Evolutionary conservation across 1,284 basidiomycete species (phyloP).

Genomic region (Austroboletus rostrupii): DNA sequence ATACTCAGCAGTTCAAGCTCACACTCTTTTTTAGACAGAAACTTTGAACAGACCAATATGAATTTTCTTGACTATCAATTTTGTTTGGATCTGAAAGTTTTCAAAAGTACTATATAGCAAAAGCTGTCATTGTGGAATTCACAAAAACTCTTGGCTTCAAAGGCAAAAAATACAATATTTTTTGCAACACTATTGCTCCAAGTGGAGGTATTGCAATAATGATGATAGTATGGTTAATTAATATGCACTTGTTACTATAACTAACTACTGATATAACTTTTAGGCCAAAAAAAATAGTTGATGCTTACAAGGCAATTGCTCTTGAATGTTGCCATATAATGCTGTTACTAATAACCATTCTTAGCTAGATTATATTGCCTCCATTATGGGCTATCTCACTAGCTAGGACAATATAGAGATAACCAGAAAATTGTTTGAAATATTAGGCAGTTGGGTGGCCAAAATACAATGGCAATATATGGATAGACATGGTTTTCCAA

Average conservation of each 20-base stretch:
- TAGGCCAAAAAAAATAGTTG: slow-evolving; percentile 90
- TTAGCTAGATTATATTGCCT: slow-evolving; percentile 87
- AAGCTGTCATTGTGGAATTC: slow-evolving; percentile 89
- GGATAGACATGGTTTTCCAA: slow-evolving; percentile 85
- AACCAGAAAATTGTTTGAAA: slow-evolving; percentile 82
- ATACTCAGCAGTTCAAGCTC: slow-evolving; percentile 3
- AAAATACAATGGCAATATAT: slow-evolving; percentile 93
- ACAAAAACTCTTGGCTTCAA: slow-evolving; percentile 90
- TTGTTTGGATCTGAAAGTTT: slow-evolving; percentile 1
- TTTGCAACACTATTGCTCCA: slow-evolving; percentile 87
- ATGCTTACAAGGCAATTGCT: slow-evolving; percentile 76
- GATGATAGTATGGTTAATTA: slow-evolving; percentile 64
- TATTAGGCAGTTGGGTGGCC: slow-evolving; percentile 90
- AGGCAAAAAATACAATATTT: slow-evolving; percentile 87
- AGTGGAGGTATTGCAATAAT: slow-evolving; percentile 93
- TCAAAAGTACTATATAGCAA: slow-evolving; percentile 82
- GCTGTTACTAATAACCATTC: not conserved
- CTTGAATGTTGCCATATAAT: not conserved
- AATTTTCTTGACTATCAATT: slow-evolving; percentile 13
- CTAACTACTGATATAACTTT: not conserved
- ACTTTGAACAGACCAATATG: slow-evolving; percentile 90
- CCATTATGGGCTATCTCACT: slow-evolving; percentile 88
- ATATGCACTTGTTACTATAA: slow-evolving; percentile 19
- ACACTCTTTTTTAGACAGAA: slow-evolving; percentile 65
- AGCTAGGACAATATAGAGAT: slow-evolving; percentile 80